Evolutionary conservation across 2,329 filamentous ascomycete genomes (phyloP), one percentile per base, ranked within the genome.

Genomic region (Pseudogymnoascus sp.): DNA sequence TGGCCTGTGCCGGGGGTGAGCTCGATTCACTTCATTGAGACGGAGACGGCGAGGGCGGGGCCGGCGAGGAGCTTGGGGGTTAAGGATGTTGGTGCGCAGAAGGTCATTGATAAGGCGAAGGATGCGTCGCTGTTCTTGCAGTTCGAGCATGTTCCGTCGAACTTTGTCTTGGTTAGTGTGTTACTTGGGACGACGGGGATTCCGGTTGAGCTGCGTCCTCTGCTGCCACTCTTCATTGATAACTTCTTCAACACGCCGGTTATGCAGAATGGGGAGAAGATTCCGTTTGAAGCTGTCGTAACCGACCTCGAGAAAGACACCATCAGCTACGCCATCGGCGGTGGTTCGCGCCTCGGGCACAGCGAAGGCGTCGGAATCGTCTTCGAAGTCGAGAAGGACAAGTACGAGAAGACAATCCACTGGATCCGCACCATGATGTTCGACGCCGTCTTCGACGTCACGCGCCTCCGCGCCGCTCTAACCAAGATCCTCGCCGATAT

Each of bases 241-340:
- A 95, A 93, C 72, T 96, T 97, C 79, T 99, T 97, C 81, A 93
- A 91, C 72, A 91, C 92, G 0, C 95, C 93, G 2, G 88, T 99
- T 65, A 81, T 83, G 70, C 86, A 88, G 31, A 82, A 92, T 69
- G 92, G 90, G 46, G 82, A 91, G 72, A 84, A 83, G 23, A 79
- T 99, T 31, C 87, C 89, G 59, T 99, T 97, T 70, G 95, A 97
- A 73, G 85, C 96, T 66, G 90, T 97, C 2, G 92, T 97, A 50
- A 90, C 91, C 72, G 87, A 93, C 72, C 82, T 99, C 3, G 95
- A 99, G 75, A 86, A 89, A 71, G 93, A 97, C 69, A 97, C 95
- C 0, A 87, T 97, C 64, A 88, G 86, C 68, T 97, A 96, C 74
- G 80, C 78, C 1, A 85, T 97, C 67, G 85, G 87, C 65, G 84